These are phyloP conservation scores for Nannizziopsis arthrosporioides DNA, from an alignment of 2,329 filamentous ascomycete species.

Conservation along the genomic window DNA sequence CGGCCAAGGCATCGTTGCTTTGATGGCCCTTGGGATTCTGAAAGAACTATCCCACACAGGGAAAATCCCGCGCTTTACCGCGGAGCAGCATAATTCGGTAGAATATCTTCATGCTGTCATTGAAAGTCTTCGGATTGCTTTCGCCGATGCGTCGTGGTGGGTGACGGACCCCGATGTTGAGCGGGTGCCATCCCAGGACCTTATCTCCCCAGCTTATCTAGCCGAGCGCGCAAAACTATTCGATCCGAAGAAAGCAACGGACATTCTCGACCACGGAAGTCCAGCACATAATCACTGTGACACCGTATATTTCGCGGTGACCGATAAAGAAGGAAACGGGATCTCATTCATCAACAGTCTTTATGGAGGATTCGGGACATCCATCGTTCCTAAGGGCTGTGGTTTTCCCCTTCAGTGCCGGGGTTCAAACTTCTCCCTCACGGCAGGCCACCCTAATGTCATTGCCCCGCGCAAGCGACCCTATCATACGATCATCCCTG, in stretches of 20 bases:
- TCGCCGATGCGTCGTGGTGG: conserved; percentile 83
- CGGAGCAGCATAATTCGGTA: conserved; percentile 67
- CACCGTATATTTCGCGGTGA: conserved; percentile 85
- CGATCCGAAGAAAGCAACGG: conserved; percentile 40
- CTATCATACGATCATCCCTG: conserved; percentile 97
- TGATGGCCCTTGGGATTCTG: conserved; percentile 88
- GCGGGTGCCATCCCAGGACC: conserved; percentile 55
- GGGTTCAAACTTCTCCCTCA: conserved; percentile 70
- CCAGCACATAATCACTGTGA: conserved; percentile 78
- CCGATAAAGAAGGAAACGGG: conserved; percentile 73
- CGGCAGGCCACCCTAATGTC: conserved; percentile 60
- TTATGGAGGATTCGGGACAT: conserved; percentile 74
- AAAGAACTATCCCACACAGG: conserved; percentile 68
- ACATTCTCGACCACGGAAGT: conserved; percentile 57
- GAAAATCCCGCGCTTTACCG: conserved; percentile 58
- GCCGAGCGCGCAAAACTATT: conserved; percentile 56
- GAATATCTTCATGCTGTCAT: conserved; percentile 77
- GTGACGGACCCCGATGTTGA: conserved; percentile 68
- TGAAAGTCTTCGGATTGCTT: conserved; percentile 77
- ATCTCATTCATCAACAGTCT: conserved; percentile 96
- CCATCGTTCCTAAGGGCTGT: conserved; percentile 71
- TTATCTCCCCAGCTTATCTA: conserved; percentile 66
- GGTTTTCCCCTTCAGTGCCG: conserved; percentile 94
- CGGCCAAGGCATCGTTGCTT: conserved; percentile 84
- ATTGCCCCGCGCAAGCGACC: conserved; percentile 74